A percentile compares a stretch with the other conserved stretches of the same genome.
phyloP scores from a whole-genome alignment of 2,329 filamentous ascomycete genomes.

The Podosphaera fusca region DNA sequence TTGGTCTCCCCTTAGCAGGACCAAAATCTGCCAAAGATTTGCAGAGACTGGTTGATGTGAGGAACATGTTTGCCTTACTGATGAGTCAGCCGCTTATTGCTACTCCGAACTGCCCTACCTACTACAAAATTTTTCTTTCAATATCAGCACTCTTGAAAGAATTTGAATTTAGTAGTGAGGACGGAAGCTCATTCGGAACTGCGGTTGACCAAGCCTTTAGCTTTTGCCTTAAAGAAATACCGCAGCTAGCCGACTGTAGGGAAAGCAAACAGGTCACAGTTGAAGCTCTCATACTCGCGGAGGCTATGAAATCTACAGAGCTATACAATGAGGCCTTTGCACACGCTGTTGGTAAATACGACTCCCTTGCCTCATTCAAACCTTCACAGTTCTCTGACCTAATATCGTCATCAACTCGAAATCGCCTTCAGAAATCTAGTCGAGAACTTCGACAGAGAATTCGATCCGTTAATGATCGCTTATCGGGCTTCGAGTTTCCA shows the following conservation, averaged over 20 bases:
- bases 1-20: slow-evolving; percentile 7
- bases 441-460: slow-evolving; percentile 57
- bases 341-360: slow-evolving; percentile 72
- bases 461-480: slow-evolving; percentile 42
- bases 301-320: slow-evolving; percentile 58
- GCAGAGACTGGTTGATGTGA: slow-evolving; percentile 32
- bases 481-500: slow-evolving; percentile 83
- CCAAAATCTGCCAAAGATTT: slow-evolving; percentile 22
- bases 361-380: slow-evolving; percentile 42
- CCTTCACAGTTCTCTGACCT: slow-evolving; percentile 27
- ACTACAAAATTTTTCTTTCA: slow-evolving; percentile 30
- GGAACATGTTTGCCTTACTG: slow-evolving; percentile 44
- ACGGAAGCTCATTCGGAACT: slow-evolving; percentile 35
- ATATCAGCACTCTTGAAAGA: slow-evolving; percentile 30
- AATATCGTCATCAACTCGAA: slow-evolving; percentile 47
- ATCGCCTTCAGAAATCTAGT: slow-evolving; percentile 60
- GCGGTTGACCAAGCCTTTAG: slow-evolving; percentile 41
- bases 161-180: slow-evolving; percentile 32
- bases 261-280: slow-evolving; percentile 70
- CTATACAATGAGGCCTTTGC: slow-evolving; percentile 84
- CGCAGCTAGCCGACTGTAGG: slow-evolving; percentile 51
- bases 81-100: slow-evolving; percentile 38
- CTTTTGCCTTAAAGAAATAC: slow-evolving; percentile 53
- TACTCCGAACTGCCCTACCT: slow-evolving; percentile 26
- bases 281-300: slow-evolving; percentile 71